phyloP scores from a whole-genome alignment of 305 asterid genomes.

The Solanum hybrid region DNA sequence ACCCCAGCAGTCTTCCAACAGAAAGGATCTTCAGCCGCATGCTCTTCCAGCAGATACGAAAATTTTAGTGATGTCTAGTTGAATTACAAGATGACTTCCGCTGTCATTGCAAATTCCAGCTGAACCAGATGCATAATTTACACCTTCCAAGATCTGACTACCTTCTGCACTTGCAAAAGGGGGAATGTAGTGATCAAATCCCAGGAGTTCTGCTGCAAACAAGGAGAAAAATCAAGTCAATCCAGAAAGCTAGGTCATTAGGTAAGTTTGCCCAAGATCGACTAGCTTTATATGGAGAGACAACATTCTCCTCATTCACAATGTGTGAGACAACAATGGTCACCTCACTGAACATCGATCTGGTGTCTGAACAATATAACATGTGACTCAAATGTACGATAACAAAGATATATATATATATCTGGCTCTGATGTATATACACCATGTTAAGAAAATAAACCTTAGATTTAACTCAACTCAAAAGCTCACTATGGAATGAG shows the following conservation, averaged over 20 bases:
- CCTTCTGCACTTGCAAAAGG: constrained; percentile 21
- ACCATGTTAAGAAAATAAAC: background rate
- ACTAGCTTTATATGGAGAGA: background rate
- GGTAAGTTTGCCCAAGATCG: background rate
- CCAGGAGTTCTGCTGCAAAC: constrained; percentile 32
- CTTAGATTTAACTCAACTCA: background rate
- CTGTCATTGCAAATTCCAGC: constrained; percentile 36
- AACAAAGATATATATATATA: background rate
- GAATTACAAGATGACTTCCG: constrained; percentile 6
- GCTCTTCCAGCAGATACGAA: constrained; percentile 31
- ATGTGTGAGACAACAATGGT: background rate
- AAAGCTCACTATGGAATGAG: background rate
- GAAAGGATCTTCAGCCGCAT: constrained; percentile 39
- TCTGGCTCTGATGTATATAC: background rate
- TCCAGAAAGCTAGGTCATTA: background rate
- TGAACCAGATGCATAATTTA: constrained; percentile 53
- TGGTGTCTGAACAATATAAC: background rate
- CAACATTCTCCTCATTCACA: background rate
- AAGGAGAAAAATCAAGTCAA: constrained; percentile 3
- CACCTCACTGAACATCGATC: background rate
- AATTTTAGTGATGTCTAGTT: background rate
- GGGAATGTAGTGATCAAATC: constrained; percentile 23
- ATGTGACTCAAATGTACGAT: background rate
- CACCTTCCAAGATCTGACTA: constrained; percentile 22
- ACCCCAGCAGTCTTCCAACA: constrained; percentile 91